A percentile compares a stretch with the other conserved stretches of the same genome.
phyloP scores from a whole-genome alignment of 805 yeast genomes.

The Candida loeiensis region DNA sequence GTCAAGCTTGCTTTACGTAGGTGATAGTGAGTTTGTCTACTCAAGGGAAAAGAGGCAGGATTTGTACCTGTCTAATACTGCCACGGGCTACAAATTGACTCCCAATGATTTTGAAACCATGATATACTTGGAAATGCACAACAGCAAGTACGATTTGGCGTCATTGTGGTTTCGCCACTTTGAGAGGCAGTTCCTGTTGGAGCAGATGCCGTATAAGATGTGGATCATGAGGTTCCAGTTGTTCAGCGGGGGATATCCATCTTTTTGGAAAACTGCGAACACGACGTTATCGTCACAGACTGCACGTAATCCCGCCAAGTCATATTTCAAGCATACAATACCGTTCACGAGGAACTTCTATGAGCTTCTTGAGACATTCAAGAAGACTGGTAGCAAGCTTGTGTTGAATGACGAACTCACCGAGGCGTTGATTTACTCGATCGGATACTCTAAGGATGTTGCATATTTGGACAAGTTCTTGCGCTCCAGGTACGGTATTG shows the following conservation, averaged over 20 bases:
- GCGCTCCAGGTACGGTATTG: constrained; percentile 32
- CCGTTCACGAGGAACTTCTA: constrained; percentile 22
- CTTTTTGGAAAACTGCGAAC: constrained; percentile 26
- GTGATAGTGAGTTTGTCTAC: constrained; percentile 18
- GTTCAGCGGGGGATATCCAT: constrained; percentile 30
- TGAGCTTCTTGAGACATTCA: constrained; percentile 19
- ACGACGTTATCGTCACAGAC: constrained; percentile 16
- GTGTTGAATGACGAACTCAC: constrained; percentile 21
- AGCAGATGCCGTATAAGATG: constrained; percentile 27
- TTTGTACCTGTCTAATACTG: constrained; percentile 14
- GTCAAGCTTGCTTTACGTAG: constrained; percentile 20
- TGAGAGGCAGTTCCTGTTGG: constrained; percentile 21
- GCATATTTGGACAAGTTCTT: constrained; percentile 23
- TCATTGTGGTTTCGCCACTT: constrained; percentile 36
- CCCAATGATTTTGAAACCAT: constrained; percentile 37
- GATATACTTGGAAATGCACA: constrained; percentile 31
- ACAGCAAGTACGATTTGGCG: constrained; percentile 38
- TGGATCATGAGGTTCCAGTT: constrained; percentile 36
- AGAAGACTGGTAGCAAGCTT: constrained; percentile 6
- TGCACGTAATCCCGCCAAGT: constrained; percentile 18
- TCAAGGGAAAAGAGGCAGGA: constrained; percentile 13
- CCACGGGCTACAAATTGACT: constrained; percentile 16
- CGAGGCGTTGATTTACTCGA: constrained; percentile 29
- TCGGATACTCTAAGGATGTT: constrained; percentile 26
- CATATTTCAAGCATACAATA: constrained; percentile 16